phyloP scores from a whole-genome alignment of 2,329 filamentous ascomycete genomes.

The Trichophyton schoenleinii region DNA sequence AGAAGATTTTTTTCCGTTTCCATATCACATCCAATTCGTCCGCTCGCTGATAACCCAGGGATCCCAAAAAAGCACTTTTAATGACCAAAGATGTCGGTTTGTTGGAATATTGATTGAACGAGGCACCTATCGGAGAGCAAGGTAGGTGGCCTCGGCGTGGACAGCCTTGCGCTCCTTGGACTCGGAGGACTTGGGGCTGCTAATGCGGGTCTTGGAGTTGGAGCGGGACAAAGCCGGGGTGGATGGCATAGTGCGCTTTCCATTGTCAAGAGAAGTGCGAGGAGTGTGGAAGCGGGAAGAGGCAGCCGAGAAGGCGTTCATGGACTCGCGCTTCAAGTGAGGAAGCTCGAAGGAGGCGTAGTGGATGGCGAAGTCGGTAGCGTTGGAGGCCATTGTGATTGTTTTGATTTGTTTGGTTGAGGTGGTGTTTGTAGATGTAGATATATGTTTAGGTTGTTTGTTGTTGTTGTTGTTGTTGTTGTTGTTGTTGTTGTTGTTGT shows the following conservation, averaged over 20 bases:
- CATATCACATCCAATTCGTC: neutral
- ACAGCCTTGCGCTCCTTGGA: neutral
- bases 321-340: neutral
- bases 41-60: neutral
- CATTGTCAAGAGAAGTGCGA: neutral
- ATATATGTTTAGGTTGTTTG: neutral
- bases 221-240: neutral
- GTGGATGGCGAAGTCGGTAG: conserved; percentile 4
- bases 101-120: neutral
- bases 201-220: conserved; percentile 1
- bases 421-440: neutral
- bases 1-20: neutral
- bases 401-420: neutral
- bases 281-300: conserved; percentile 4
- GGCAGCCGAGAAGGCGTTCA: conserved; percentile 1
- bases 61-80: neutral
- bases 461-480: neutral
- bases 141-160: conserved; percentile 1
- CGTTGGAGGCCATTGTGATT: neutral
- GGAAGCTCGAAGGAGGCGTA: conserved; percentile 4
- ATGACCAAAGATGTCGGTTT: neutral
- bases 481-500: neutral
- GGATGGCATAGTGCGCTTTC: conserved; percentile 1
- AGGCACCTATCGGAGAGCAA: conserved; percentile 1
- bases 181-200: neutral